phyloP scores from a whole-genome alignment of 768 basidiomycete genomes.

The Tulasnella sp. region DNA sequence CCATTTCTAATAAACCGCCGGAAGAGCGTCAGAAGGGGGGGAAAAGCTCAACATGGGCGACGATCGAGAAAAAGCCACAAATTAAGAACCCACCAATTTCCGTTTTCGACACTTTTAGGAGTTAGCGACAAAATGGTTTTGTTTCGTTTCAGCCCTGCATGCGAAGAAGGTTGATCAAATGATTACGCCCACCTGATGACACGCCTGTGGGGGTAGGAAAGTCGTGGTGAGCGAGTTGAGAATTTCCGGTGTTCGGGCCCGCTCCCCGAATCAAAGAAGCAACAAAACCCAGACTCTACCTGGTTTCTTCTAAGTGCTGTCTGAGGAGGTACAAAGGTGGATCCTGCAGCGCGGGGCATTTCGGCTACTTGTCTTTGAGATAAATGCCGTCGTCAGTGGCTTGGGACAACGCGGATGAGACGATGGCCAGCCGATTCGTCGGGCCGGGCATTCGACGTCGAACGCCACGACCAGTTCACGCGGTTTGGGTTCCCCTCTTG shows the following conservation, averaged over 20 bases:
- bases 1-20: background rate
- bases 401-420: background rate
- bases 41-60: no score
- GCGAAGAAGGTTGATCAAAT: background rate
- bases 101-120: conserved; percentile 11
- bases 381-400: background rate
- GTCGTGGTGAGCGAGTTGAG: background rate
- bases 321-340: background rate
- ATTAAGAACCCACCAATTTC: conserved; percentile 7
- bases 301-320: background rate
- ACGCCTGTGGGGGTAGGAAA: background rate
- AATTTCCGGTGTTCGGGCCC: background rate
- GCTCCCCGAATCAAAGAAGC: background rate
- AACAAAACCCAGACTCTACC: background rate
- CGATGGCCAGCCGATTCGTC: background rate
- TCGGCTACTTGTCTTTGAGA: background rate
- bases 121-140: background rate
- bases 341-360: background rate
- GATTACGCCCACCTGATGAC: conserved; percentile 12
- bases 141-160: background rate
- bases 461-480: background rate
- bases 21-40: no score
- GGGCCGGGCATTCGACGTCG: background rate
- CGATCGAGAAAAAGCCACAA: background rate
- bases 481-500: background rate